Evolutionary conservation across 2,329 filamentous ascomycete species (phyloP).

Genomic region (Cladophialophora bantiana): DNA sequence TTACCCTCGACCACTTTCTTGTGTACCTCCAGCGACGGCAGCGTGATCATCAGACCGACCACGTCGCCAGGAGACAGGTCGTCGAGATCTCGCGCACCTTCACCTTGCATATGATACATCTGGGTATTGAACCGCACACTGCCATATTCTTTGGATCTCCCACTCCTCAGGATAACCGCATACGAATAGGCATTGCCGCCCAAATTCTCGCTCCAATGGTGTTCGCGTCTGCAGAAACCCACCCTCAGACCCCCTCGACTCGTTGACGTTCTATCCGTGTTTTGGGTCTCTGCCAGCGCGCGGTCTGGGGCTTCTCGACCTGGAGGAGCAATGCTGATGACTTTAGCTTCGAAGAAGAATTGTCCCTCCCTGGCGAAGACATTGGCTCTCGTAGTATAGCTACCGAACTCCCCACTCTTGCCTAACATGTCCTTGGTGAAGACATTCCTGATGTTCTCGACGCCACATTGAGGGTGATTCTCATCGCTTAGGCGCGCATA

Average conservation of each 20-base stretch:
- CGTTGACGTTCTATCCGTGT: constrained; percentile 35
- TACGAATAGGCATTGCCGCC: constrained; percentile 41
- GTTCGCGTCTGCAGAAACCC: constrained; percentile 55
- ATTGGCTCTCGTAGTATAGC: constrained; percentile 87
- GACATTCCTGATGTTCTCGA: constrained; percentile 77
- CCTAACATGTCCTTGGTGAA: constrained; percentile 75
- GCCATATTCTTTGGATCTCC: constrained; percentile 52
- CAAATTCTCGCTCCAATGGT: constrained; percentile 40
- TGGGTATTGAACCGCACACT: constrained; percentile 89
- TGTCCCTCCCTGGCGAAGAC: constrained; percentile 87
- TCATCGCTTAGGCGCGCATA: constrained; percentile 89
- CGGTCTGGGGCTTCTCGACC: constrained; percentile 62
- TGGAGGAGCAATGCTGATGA: constrained; percentile 64
- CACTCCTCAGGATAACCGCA: constrained; percentile 36
- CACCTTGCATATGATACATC: constrained; percentile 90
- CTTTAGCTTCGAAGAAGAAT: constrained; percentile 93
- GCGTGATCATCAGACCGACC: constrained; percentile 88
- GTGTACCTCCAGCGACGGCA: constrained; percentile 85
- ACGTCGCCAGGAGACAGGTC: constrained; percentile 89
- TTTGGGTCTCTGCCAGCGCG: constrained; percentile 38
- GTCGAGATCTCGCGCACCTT: constrained; percentile 84
- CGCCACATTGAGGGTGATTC: constrained; percentile 64
- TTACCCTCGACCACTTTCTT: constrained; percentile 85
- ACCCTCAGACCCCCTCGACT: constrained; percentile 56
- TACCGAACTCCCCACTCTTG: constrained; percentile 79